Conservation (phyloP, 129 eudicot genomes). For the Artemisia argyi region DNA sequence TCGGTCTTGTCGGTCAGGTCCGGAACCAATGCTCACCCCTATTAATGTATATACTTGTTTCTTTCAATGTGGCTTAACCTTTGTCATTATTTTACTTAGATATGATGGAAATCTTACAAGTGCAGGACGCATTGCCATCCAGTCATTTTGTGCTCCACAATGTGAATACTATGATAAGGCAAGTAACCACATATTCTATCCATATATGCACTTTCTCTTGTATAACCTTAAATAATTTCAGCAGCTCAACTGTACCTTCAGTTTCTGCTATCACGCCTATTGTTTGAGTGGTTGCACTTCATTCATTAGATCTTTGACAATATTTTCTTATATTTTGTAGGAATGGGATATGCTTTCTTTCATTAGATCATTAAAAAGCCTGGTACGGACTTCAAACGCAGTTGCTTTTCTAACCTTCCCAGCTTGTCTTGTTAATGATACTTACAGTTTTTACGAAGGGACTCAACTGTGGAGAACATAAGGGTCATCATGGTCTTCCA, state of each 20-base stretch:
- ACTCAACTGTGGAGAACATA: no score
- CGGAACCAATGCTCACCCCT: no score
- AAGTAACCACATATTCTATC: conserved; percentile 15
- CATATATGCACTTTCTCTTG: not conserved
- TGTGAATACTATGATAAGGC: conserved; percentile 81
- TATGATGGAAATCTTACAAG: conserved; percentile 54
- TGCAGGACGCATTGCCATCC: conserved; percentile 86
- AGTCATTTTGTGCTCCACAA: conserved; percentile 87
- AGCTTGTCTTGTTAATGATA: conserved; percentile 75
- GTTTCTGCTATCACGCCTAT: not conserved
- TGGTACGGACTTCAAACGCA: conserved; percentile 76
- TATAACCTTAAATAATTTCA: not conserved
- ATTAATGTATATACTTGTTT: not conserved
- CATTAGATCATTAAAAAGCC: conserved; percentile 78
- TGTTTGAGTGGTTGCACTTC: conserved; percentile 1
- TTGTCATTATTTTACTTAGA: conserved; percentile 35
- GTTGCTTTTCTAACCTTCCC: conserved; percentile 86
- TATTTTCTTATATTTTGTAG: conserved; percentile 31
- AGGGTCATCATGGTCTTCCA: no score
- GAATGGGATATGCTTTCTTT: conserved; percentile 95
- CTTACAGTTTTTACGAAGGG: no score
- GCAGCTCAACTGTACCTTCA: conserved; percentile 4
- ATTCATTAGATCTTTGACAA: conserved; percentile 11
- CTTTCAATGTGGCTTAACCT: not conserved
- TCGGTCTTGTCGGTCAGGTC: no score